Evolutionary conservation across 345 rosid species (phyloP), one percentile per base, ranked within the genome.

Genomic region (Conringia planisiliqua): DNA sequence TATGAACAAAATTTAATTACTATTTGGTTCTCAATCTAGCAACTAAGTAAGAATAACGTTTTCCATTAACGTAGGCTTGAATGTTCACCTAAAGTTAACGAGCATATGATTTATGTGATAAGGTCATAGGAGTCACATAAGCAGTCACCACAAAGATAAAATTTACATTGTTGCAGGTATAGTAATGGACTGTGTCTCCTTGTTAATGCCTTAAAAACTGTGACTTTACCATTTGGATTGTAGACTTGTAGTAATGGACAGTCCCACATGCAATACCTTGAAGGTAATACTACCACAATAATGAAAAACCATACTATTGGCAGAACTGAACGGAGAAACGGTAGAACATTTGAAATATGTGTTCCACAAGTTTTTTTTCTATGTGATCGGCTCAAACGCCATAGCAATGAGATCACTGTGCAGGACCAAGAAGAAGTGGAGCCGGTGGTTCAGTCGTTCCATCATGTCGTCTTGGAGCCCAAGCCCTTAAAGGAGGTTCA

Each of bases 401-500:
- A 57, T 42, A 6, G 54, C 82, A 70, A 71, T 75, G 82, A 22
- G 83, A 26, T 76, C 71, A 76, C n/a, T 12, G 58, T 9, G 75
- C 86, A 7, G 73, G 76, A 40, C 93, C 94, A 38, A 91, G 78
- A 0, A 93, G 82, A 50, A 93, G 71, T 43, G 90, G 93, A 54
- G 88, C n/a, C 10, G 35, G 22, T 5, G 58, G 36, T 70, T 76
- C 74, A 17, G 18, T 68, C 2, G 39, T 47, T 26, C 71, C 30
- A 58, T 86, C 75, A 51, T 35, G 35, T 6, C 72, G 78, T 48
- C 83, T 80, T 40, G 88, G 84, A 32, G 90, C 87, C 89, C 83
- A 87, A 27, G 95, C 90, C 72, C 95, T 78, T 20, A 88, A 84
- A 5, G 97, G 88, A 70, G 95, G 96, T 72, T 89, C 97, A 69